phyloP scores from a whole-genome alignment of 2,329 filamentous ascomycete genomes.

The Aspergillus aculeatinus region DNA sequence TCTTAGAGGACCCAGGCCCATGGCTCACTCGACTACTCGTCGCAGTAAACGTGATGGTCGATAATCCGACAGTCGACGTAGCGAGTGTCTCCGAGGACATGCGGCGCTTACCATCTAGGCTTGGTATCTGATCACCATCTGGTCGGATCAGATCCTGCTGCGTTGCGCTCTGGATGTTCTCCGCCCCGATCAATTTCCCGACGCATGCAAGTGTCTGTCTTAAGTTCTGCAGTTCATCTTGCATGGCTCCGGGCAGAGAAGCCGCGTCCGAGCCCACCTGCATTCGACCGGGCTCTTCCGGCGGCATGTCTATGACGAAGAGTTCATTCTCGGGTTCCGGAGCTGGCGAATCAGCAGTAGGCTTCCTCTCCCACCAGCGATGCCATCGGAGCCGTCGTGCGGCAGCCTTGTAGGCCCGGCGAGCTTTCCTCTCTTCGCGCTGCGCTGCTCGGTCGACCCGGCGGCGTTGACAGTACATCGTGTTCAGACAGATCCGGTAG shows the following conservation, averaged over 20 bases:
- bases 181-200: conserved; percentile 45
- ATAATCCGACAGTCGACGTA: conserved; percentile 24
- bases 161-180: conserved; percentile 7
- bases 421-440: conserved; percentile 55
- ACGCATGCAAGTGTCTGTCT: conserved; percentile 55
- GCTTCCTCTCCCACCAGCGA: conserved; percentile 50
- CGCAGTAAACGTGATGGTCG: conserved; percentile 27
- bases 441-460: conserved; percentile 54
- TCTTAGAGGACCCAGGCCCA: conserved; percentile 27
- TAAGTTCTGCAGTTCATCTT: conserved; percentile 52
- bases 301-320: conserved; percentile 27
- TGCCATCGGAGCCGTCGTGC: conserved; percentile 53
- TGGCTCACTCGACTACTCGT: conserved; percentile 30
- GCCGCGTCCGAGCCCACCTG: conserved; percentile 24
- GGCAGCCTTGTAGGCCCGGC: conserved; percentile 53
- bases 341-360: conserved; percentile 31
- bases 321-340: conserved; percentile 28
- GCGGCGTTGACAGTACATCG: conserved; percentile 45
- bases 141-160: neutral
- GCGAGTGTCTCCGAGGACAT: conserved; percentile 16
- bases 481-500: conserved; percentile 45
- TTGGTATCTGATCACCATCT: conserved; percentile 12
- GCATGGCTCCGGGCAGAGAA: conserved; percentile 47
- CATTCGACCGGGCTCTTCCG: conserved; percentile 42
- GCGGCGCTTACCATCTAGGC: conserved; percentile 9